Evolutionary conservation across 1,139 yeast genomes (phyloP), one percentile per base, ranked within the genome.

Genomic region (Saccharomyces hybrid): DNA sequence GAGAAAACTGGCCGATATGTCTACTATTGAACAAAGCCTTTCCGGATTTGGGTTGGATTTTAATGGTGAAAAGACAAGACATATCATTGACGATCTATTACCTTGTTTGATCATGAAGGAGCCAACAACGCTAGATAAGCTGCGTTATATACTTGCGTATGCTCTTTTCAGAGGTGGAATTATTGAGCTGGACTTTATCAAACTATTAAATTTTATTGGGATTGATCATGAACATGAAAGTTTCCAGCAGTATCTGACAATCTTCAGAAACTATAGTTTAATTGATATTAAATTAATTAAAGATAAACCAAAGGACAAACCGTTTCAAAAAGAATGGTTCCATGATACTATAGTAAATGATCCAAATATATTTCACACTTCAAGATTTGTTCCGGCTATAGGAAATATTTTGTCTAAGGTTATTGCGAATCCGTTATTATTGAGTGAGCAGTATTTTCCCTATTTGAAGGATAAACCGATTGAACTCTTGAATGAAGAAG

Each of bases 131-230:
- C 77, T 79, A 50, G 95, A 89, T 64, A 88, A 88, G 66, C 76
- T 89, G 60, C 79, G 99, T 58, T 75, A 88, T 48, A 79, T 93
- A n/a, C 75, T 88, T 31, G 73, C 87, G 3, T 93, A 93, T 70
- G 86, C 91, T 1, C 71, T 90, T 44, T 87, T 84, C 69, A 78
- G 98, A 61, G 93, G 95, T 4, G 99, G 99, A 0, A 74, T 93
- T 29, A 77, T 88, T 16, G 86, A 84, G 61, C 69, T 77, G 7
- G 99, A 93, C 73, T 81, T 86, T 60, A 72, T 75, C 52, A 90
- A 93, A 65, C 72, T 93, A 48, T 78, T 84, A 50, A 73, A 77
- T 54, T 95, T 91, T 64, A 81, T 88, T 51, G 87, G 85, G 0
- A 79, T 88, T 14, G 71, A 74, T 46, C 78, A 80, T 52, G 74